Percentiles rank a stretch among this genome's conserved stretches.
phyloP scores from a whole-genome alignment of 2,329 filamentous ascomycete genomes.

The Aspergillus quadrilineatus region DNA sequence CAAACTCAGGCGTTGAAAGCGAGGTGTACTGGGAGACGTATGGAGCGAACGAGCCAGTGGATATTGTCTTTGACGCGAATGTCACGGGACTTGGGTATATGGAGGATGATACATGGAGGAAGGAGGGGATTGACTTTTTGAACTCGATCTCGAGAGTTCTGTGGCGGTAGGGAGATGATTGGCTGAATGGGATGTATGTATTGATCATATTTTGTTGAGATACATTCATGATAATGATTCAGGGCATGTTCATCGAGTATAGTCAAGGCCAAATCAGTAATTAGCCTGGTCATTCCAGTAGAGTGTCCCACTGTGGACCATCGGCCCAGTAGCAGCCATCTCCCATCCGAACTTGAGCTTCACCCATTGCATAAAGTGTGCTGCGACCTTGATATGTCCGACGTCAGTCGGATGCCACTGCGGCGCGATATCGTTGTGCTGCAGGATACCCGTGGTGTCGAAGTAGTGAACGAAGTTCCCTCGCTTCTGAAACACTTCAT shows the following conservation, averaged over 20 bases:
- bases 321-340: slow-evolving; percentile 52
- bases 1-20: slow-evolving; percentile 37
- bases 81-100: slow-evolving; percentile 42
- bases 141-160: slow-evolving; percentile 28
- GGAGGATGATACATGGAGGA: slow-evolving; percentile 49
- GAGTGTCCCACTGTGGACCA: slow-evolving; percentile 42
- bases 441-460: slow-evolving; percentile 60
- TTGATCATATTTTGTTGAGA: background rate
- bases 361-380: slow-evolving; percentile 59
- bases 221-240: background rate
- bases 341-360: slow-evolving; percentile 58
- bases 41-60: slow-evolving; percentile 39
- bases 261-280: slow-evolving; percentile 33
- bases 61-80: slow-evolving; percentile 54
- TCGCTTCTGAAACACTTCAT: slow-evolving; percentile 50
- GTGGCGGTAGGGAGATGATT: slow-evolving; percentile 20
- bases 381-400: slow-evolving; percentile 61
- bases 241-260: too few species aligned
- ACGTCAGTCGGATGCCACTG: slow-evolving; percentile 61
- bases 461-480: slow-evolving; percentile 61
- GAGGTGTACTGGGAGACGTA: slow-evolving; percentile 48
- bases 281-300: slow-evolving; percentile 54
- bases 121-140: slow-evolving; percentile 33
- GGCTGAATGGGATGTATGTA: background rate
- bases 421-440: slow-evolving; percentile 62